Percentiles rank a stretch among this genome's conserved stretches.
Conservation (phyloP, 768 basidiomycete genomes). For the Mycena polygramma region DNA sequence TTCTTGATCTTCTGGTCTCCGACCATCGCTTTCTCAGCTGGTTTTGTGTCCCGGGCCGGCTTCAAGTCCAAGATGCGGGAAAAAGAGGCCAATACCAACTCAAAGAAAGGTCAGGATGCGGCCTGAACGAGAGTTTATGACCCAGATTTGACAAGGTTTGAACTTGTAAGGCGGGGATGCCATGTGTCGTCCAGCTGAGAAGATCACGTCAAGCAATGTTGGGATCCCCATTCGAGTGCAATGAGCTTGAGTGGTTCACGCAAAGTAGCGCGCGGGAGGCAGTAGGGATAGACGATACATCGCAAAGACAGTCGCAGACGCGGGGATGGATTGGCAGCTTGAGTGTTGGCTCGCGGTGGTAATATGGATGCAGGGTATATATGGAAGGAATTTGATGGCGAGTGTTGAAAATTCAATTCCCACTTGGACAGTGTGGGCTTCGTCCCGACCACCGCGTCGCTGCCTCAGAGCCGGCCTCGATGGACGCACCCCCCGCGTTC, state of each 20-base stretch:
- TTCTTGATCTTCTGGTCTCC: background rate
- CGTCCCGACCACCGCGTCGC: constrained; percentile 16
- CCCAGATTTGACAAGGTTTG: no score
- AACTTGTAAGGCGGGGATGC: background rate
- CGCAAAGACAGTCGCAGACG: background rate
- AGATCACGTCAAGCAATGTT: constrained; percentile 18
- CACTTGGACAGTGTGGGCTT: constrained; percentile 13
- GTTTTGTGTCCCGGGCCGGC: constrained; percentile 17
- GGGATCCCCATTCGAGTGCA: constrained; percentile 21
- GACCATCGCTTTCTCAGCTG: background rate
- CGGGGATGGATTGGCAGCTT: no score
- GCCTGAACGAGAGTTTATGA: background rate
- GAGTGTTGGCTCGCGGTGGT: no score
- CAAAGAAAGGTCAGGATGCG: constrained; percentile 17
- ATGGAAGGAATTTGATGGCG: background rate
- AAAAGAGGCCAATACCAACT: constrained; percentile 8
- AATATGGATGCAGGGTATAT: no score
- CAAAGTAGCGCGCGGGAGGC: constrained; percentile 8
- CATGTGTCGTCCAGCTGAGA: constrained; percentile 15
- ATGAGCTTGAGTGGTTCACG: constrained; percentile 4
- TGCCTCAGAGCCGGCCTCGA: constrained; percentile 28
- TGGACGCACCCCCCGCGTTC: constrained; percentile 32
- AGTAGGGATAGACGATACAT: background rate
- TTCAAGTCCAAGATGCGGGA: background rate
- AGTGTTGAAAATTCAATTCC: background rate